Conservation (phyloP, 2,329 filamentous ascomycete genomes). For the Colletotrichum echinochloae region DNA sequence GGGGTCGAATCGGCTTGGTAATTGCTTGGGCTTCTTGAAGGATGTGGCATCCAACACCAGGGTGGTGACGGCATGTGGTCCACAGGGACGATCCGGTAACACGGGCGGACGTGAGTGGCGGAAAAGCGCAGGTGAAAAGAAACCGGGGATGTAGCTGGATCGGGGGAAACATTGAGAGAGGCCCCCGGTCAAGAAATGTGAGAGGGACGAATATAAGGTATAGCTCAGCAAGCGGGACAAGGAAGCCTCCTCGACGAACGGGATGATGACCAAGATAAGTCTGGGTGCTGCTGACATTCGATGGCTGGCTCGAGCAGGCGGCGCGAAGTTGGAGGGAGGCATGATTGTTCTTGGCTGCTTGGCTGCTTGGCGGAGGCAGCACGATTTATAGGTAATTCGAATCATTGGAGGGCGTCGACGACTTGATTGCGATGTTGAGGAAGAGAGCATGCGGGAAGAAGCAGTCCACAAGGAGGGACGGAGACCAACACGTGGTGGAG, state of each 20-base stretch:
- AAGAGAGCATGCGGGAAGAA: constrained; percentile 6
- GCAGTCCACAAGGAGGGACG: constrained; percentile 26
- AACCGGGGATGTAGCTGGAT: constrained; percentile 23
- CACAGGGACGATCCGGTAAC: background rate
- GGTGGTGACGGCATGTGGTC: constrained; percentile 1
- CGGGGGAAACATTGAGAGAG: constrained; percentile 12
- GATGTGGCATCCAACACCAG: constrained; percentile 20
- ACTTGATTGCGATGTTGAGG: background rate
- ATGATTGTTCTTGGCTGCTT: constrained; percentile 32
- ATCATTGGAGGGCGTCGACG: constrained; percentile 1
- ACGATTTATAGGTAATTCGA: constrained; percentile 30
- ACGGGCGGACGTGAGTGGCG: background rate
- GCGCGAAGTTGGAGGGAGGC: constrained; percentile 15
- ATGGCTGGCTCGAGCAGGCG: constrained; percentile 10
- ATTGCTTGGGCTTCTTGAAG: constrained; percentile 33
- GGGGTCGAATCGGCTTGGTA: constrained; percentile 26
- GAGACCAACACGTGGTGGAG: constrained; percentile 36
- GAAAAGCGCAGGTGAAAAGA: background rate
- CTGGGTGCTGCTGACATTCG: constrained; percentile 23
- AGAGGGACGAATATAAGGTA: background rate
- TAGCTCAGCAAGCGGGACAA: background rate
- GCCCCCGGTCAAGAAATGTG: background rate
- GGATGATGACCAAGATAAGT: background rate
- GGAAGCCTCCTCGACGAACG: background rate
- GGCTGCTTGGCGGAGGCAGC: constrained; percentile 36